Base-by-base conservation (phyloP, 2,329 filamentous ascomycete genomes). In the Penicillium sp. region DNA sequence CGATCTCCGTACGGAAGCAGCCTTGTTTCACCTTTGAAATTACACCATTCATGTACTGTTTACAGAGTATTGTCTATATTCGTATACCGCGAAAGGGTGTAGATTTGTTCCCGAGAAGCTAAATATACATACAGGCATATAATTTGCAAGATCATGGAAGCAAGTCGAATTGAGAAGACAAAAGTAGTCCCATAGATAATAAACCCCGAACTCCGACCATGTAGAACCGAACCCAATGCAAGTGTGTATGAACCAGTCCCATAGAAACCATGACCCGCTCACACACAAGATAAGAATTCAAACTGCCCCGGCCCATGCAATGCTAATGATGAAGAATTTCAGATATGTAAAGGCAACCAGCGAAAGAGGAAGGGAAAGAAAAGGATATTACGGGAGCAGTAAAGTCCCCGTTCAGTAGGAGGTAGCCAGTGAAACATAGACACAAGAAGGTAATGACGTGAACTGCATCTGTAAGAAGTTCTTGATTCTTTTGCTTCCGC, bases 181-280 rank as follows among this genome's bases (percentile, higher is more conserved):
- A 7, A 50, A 45, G 32, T 41, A 54, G 34, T 32, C 27, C 38
- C 22, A 27, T 41, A 40, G 38, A 27, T 47, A 29, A 43, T 39
- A 36, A 49, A 43, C 57, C 51, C 54, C 53, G n/a, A 50, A 53
- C 50, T 46, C 58, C 56, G 54, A 55, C 61, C 59, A 36, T 65
- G 48, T 64, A 60, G 43, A 61, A 31, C 62, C 59, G 53, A 59
- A 58, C 59, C 58, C 62, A 64, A 65, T 65, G 62, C 62, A 63
- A 41, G 50, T 18, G 56, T 56, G 48, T 59, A 55, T 50, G 38
- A 59, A 49, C 57, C 32, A 42, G 22, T 13, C 27, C 43, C 38
- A 42, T 51, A 48, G 53, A 40, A 54, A 40, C 50, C 39, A 44
- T 50, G 41, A 50, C 55, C 48, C 40, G 43, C 52, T 55, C 50